Conservation (phyloP, 257 asterid genomes). For the Penstemon newberryi region DNA sequence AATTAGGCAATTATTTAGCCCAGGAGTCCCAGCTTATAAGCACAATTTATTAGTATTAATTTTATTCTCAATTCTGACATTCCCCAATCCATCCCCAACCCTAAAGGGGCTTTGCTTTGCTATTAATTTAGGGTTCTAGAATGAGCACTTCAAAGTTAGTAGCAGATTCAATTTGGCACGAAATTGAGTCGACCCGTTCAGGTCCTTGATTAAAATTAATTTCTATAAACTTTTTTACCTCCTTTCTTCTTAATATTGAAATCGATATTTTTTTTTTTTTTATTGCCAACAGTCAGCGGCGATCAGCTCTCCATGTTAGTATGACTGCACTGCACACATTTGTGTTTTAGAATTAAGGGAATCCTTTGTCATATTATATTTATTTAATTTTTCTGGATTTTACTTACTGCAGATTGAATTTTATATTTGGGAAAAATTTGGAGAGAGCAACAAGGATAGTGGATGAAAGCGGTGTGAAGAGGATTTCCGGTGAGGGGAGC, state of each 20-base stretch:
- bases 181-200: constrained; percentile 60
- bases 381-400: no score
- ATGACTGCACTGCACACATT: background rate
- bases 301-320: constrained; percentile 85
- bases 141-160: constrained; percentile 61
- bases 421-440: constrained; percentile 77
- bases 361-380: background rate
- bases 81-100: no score
- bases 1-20: no score
- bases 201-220: constrained; percentile 35
- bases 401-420: constrained; percentile 56
- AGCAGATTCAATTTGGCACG: constrained; percentile 79
- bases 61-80: no score
- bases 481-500: constrained; percentile 68
- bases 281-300: constrained; percentile 57
- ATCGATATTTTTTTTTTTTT: background rate
- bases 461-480: constrained; percentile 80
- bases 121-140: background rate
- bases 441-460: constrained; percentile 81
- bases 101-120: no score
- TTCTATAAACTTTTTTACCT: background rate
- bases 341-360: background rate
- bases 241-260: background rate
- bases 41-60: no score
- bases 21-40: no score